phyloP scores from a whole-genome alignment of 306 rosid species.

The Amphicarpaea edgeworthii region DNA sequence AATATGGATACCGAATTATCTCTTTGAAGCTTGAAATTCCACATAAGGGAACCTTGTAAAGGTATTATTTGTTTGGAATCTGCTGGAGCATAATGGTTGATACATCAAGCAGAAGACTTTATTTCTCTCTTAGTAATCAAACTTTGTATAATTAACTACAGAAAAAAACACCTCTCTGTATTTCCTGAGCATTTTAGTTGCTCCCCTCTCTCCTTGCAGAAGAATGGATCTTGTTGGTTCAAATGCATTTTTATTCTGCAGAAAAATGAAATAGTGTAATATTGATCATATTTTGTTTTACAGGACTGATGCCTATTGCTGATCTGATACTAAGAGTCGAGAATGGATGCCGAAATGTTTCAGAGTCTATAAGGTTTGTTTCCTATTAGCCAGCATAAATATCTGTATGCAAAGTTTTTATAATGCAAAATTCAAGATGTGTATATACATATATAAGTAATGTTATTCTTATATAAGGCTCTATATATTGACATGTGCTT shows the following conservation, averaged over 20 bases:
- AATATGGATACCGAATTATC: slow-evolving; percentile 5
- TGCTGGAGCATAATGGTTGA: slow-evolving; percentile 35
- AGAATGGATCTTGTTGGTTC: slow-evolving; percentile 16
- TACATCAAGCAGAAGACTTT: slow-evolving; percentile 5
- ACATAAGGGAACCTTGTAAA: background rate
- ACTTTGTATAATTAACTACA: background rate
- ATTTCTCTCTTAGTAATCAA: slow-evolving; percentile 8
- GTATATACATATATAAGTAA: background rate
- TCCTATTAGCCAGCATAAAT: slow-evolving; percentile 25
- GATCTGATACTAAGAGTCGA: slow-evolving; percentile 83
- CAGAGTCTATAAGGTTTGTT: slow-evolving; percentile 82
- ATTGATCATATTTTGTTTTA: slow-evolving; percentile 31
- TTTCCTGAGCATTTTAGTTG: slow-evolving; percentile 37
- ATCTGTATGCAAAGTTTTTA: background rate
- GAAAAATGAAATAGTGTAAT: background rate
- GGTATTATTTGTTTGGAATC: slow-evolving; percentile 23
- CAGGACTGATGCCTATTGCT: slow-evolving; percentile 85
- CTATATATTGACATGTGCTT: slow-evolving; percentile 3
- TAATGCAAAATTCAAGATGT: slow-evolving; percentile 37
- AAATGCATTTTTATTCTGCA: slow-evolving; percentile 15
- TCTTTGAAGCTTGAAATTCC: slow-evolving; percentile 40
- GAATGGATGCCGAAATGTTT: slow-evolving; percentile 77
- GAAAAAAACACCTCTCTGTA: background rate
- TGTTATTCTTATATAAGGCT: slow-evolving; percentile 4
- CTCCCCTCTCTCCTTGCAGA: background rate